phyloP scores from a whole-genome alignment of 176 grass and related monocot genomes.

The Rhynchospora pubera region DNA sequence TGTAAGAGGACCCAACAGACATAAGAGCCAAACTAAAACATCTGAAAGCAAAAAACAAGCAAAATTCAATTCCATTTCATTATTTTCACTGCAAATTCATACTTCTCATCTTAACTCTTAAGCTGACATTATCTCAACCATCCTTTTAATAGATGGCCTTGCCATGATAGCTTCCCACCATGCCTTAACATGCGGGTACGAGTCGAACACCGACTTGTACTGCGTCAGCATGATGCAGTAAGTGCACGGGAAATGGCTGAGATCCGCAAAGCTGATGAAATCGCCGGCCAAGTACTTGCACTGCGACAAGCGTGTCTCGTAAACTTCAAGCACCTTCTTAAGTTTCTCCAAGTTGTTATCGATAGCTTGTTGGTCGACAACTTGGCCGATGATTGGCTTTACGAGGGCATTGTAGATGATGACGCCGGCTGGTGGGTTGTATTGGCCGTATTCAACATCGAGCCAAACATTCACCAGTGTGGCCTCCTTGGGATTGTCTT shows the following conservation, averaged over 20 bases:
- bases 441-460: background rate
- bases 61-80: too few relatives aligned
- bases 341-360: constrained; percentile 27
- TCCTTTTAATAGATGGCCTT: constrained; percentile 10
- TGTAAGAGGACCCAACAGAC: too few relatives aligned
- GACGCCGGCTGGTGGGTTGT: background rate
- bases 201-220: constrained; percentile 24
- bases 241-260: constrained; percentile 28
- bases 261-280: constrained; percentile 40
- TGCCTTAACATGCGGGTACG: constrained; percentile 33
- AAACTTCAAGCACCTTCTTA: constrained; percentile 31
- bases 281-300: constrained; percentile 39
- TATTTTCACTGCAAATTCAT: too few relatives aligned
- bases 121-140: background rate
- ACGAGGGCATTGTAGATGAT: constrained; percentile 26
- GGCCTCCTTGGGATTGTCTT: background rate
- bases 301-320: constrained; percentile 27
- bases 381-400: constrained; percentile 8
- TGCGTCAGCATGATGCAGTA: constrained; percentile 17
- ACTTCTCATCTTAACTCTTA: too few relatives aligned
- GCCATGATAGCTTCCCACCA: constrained; percentile 27
- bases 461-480: background rate
- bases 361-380: constrained; percentile 8
- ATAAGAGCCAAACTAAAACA: too few relatives aligned
- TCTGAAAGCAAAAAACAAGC: too few relatives aligned